These are phyloP conservation scores for Diaporthe helianthi DNA, from an alignment of 2,329 filamentous ascomycete species.

Conservation along the genomic window DNA sequence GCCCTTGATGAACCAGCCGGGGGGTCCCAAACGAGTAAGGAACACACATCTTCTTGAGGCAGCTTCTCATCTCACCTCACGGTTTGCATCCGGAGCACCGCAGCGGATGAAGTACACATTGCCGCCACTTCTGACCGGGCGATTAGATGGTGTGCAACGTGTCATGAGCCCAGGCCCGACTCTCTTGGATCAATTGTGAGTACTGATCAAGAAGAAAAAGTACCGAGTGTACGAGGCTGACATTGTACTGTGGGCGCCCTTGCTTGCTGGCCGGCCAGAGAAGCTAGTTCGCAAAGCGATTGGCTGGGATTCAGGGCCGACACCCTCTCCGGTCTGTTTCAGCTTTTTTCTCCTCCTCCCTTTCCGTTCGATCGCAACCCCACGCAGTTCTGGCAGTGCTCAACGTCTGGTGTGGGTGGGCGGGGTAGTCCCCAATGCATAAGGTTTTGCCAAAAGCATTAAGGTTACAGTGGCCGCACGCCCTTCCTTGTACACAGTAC, in stretches of 20 bases:
- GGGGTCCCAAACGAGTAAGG: slow-evolving; percentile 2
- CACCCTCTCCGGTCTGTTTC: slow-evolving; percentile 19
- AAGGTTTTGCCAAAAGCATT: slow-evolving; percentile 18
- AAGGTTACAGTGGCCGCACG: slow-evolving; percentile 14
- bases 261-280: slow-evolving; percentile 5
- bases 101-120: slow-evolving; percentile 21
- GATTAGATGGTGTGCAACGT: background rate
- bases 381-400: background rate
- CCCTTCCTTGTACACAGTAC: too few relatives aligned
- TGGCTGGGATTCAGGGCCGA: slow-evolving; percentile 11
- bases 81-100: slow-evolving; percentile 22
- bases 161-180: slow-evolving; percentile 18
- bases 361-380: slow-evolving; percentile 22
- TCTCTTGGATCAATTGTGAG: background rate
- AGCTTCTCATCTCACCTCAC: slow-evolving; percentile 8
- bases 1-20: slow-evolving; percentile 20
- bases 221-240: slow-evolving; percentile 7
- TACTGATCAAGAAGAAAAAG: background rate
- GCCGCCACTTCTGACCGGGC: slow-evolving; percentile 8
- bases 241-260: background rate
- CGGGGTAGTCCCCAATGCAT: slow-evolving; percentile 1
- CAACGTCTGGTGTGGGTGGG: slow-evolving; percentile 15
- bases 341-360: slow-evolving; percentile 24
- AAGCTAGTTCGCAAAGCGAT: slow-evolving; percentile 13
- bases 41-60: slow-evolving; percentile 2